Conservation (phyloP, 2,329 filamentous ascomycete genomes). For the Chrysosphaeria jannelii region DNA sequence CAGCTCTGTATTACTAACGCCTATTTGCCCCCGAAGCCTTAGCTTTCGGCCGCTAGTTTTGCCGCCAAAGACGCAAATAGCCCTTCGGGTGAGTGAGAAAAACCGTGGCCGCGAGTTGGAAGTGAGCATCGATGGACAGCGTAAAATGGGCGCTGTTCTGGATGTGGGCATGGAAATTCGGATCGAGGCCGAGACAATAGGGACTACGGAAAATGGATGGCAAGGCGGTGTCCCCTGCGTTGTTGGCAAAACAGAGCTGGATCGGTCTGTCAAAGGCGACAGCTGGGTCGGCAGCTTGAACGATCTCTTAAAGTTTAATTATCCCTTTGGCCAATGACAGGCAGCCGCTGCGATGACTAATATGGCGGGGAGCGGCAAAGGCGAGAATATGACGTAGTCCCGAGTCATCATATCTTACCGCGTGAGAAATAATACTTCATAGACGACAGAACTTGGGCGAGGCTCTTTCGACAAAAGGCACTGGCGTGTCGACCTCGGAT, state of each 20-base stretch:
- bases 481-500: too few species aligned
- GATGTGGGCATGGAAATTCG: slow-evolving; percentile 56
- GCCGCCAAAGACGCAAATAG: slow-evolving; percentile 60
- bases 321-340: slow-evolving; percentile 87
- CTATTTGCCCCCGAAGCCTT: slow-evolving; percentile 75
- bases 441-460: too few species aligned
- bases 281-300: slow-evolving; percentile 93
- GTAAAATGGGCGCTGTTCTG: slow-evolving; percentile 33
- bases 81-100: slow-evolving; percentile 50
- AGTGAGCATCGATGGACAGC: slow-evolving; percentile 49
- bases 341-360: too few species aligned
- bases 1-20: slow-evolving; percentile 62
- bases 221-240: slow-evolving; percentile 74
- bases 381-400: too few species aligned
- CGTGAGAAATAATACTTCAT: too few species aligned
- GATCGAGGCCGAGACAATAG: slow-evolving; percentile 63
- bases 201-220: slow-evolving; percentile 17
- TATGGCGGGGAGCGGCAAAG: too few species aligned
- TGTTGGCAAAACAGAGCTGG: slow-evolving; percentile 20
- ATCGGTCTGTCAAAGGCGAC: slow-evolving; percentile 61
- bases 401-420: too few species aligned
- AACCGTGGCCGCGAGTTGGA: slow-evolving; percentile 50
- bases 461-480: too few species aligned
- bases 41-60: slow-evolving; percentile 79
- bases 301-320: slow-evolving; percentile 84